Conservation (phyloP, 1,284 basidiomycete genomes). For the Ustilago hordei region DNA sequence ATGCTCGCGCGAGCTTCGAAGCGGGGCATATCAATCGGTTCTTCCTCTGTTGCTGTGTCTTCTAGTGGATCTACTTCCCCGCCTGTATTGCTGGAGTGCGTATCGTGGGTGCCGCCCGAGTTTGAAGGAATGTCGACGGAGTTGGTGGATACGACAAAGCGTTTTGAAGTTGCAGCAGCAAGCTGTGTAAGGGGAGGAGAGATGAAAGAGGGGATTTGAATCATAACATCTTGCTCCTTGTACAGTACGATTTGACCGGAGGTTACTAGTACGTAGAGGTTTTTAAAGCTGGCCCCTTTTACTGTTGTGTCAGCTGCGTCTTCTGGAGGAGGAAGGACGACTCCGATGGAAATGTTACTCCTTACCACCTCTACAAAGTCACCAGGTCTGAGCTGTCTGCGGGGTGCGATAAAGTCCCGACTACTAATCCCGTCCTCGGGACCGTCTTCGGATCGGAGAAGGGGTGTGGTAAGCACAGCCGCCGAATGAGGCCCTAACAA, state of each 20-base stretch:
- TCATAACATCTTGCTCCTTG: slow-evolving; percentile 50
- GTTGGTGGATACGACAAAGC: slow-evolving; percentile 31
- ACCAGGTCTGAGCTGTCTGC: slow-evolving; percentile 29
- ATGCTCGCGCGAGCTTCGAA: slow-evolving; percentile 43
- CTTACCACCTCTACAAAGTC: slow-evolving; percentile 50
- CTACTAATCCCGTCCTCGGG: background rate
- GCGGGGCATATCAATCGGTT: slow-evolving; percentile 35
- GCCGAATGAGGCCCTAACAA: slow-evolving; percentile 29
- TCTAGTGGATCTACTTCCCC: slow-evolving; percentile 17
- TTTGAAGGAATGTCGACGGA: slow-evolving; percentile 15
- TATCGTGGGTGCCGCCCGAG: slow-evolving; percentile 25
- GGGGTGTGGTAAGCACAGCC: slow-evolving; percentile 16
- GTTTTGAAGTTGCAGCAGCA: slow-evolving; percentile 11
- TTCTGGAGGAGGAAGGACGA: slow-evolving; percentile 26
- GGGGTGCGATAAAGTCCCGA: slow-evolving; percentile 34
- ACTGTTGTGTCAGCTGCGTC: slow-evolving; percentile 1
- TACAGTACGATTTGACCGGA: slow-evolving; percentile 33
- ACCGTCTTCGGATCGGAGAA: background rate
- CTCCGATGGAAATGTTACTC: slow-evolving; percentile 4
- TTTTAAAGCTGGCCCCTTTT: slow-evolving; percentile 3
- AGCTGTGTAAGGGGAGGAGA: slow-evolving; percentile 11
- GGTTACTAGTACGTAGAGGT: slow-evolving; percentile 39
- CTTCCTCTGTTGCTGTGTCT: slow-evolving; percentile 20
- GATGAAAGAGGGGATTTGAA: slow-evolving; percentile 41
- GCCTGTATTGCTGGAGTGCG: slow-evolving; percentile 1